Evolutionary conservation across 2,329 filamentous ascomycete genomes (phyloP).

Genomic region (Aureobasidium zeae): DNA sequence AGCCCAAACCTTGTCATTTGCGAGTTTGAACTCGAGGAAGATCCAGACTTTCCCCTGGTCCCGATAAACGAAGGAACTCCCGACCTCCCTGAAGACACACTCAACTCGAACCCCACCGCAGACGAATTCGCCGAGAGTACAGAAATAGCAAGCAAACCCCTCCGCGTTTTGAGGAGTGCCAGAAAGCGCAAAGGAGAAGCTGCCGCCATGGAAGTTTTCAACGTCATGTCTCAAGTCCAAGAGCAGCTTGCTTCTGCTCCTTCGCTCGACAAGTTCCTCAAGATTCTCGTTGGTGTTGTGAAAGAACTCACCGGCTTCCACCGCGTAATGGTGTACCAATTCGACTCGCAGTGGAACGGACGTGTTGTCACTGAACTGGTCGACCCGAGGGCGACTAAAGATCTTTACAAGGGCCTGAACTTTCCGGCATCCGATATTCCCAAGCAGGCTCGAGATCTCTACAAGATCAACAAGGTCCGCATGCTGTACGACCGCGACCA

Average conservation of each 20-base stretch:
- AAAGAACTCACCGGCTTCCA: slow-evolving; percentile 89
- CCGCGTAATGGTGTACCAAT: slow-evolving; percentile 88
- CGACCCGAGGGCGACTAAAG: slow-evolving; percentile 67
- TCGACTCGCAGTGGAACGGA: slow-evolving; percentile 73
- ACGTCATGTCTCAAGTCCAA: slow-evolving; percentile 85
- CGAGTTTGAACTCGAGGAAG: slow-evolving; percentile 82
- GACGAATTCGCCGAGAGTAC: slow-evolving; percentile 72
- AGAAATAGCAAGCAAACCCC: slow-evolving; percentile 61
- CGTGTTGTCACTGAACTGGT: slow-evolving; percentile 81
- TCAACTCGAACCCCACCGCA: slow-evolving; percentile 60
- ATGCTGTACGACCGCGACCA: slow-evolving; percentile 78
- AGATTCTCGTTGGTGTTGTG: slow-evolving; percentile 73
- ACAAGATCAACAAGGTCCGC: slow-evolving; percentile 82
- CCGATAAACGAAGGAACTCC: slow-evolving; percentile 50
- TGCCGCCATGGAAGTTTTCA: slow-evolving; percentile 81
- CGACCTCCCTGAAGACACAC: slow-evolving; percentile 61
- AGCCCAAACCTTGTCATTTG: slow-evolving; percentile 68
- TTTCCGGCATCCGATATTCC: slow-evolving; percentile 85
- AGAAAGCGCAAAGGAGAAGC: slow-evolving; percentile 68
- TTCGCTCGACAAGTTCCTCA: slow-evolving; percentile 63
- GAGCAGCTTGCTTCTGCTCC: slow-evolving; percentile 70
- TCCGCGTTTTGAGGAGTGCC: slow-evolving; percentile 67
- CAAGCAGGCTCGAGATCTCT: slow-evolving; percentile 76
- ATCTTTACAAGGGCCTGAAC: slow-evolving; percentile 77
- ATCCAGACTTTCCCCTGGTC: slow-evolving; percentile 57